phyloP scores from a whole-genome alignment of 768 basidiomycete species.

The Filobasidium floriforme region DNA sequence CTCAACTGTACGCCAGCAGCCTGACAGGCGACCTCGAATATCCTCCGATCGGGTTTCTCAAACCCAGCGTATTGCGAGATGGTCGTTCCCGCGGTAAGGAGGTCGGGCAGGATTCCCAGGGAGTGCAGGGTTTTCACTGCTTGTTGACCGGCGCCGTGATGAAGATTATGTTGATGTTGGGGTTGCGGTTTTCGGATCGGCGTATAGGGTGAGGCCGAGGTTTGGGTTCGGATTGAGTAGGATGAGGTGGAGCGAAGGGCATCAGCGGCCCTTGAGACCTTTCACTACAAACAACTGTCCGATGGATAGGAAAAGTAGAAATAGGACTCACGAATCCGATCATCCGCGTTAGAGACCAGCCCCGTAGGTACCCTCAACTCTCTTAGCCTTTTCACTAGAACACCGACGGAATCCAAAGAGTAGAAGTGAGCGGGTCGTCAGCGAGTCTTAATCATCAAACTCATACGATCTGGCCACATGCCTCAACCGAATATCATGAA shows the following conservation, averaged over 20 bases:
- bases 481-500: too few relatives aligned
- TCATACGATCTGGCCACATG: too few relatives aligned
- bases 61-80: constrained; percentile 35
- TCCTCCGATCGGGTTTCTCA: constrained; percentile 34
- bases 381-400: constrained; percentile 29
- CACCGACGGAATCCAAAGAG: neutral
- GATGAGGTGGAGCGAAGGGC: too few relatives aligned
- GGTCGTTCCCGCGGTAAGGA: constrained; percentile 32
- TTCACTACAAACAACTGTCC: too few relatives aligned
- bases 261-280: too few relatives aligned
- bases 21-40: constrained; percentile 32
- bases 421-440: too few relatives aligned
- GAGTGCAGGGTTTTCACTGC: constrained; percentile 39
- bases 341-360: constrained; percentile 41
- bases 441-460: too few relatives aligned
- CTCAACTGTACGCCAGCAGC: constrained; percentile 22
- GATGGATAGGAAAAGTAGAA: neutral
- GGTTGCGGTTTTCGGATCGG: too few relatives aligned
- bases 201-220: too few relatives aligned
- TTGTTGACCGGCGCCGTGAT: too few relatives aligned
- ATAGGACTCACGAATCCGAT: constrained; percentile 34
- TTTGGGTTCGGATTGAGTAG: too few relatives aligned
- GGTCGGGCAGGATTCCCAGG: constrained; percentile 27
- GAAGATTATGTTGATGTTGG: too few relatives aligned
- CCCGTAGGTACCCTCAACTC: constrained; percentile 32